Base-by-base conservation (phyloP, 768 basidiomycete species). In the Galerina marginata region DNA sequence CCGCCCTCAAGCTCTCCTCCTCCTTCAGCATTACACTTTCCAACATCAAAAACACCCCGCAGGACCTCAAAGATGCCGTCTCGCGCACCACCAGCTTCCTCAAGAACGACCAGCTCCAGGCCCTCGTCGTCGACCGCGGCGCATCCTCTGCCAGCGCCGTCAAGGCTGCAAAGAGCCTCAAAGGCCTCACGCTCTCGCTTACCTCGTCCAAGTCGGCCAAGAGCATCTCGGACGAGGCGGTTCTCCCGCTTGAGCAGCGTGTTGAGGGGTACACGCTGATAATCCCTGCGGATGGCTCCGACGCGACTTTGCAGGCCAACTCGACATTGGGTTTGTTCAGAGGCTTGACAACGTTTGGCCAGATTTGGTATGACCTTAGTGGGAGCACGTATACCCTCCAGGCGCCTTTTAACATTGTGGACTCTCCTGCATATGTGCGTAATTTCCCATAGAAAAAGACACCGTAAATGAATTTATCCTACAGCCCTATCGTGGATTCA, bases 331-430 rank as follows among this genome's bases (percentile, higher is more conserved):
- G 91, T 0, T 70, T 92, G 50, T 83, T 88, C 67, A 77, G 91
- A 59, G 92, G 91, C 9, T 69, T 93, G 65, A 87, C 90, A 4
- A 93, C 91, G 4, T 93, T 94, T 70, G 75, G 76, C 20, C 88
- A 89, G 67, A 69, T 92, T 26, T 89, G 89, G 82, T 92, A 90
- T 69, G 74, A 82, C 55, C 71, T 76, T 61, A 69, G 78, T 25
- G 81, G 79, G n/a, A 74, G 74, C 25, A 80, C 78, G 0, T 91
- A 89, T 68, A 83, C 84, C 2, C 67, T 84, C 9, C 71, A 82
- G 33, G 85, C 85, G 1, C 89, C 89, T 0, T 74, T 89, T 47
- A 71, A 77, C 23, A 88, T 92, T 57, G 64, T 67, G 12, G 91
- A 92, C 70, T 69, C 80, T 10, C 90, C 90, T 23, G 84, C 83